Base-by-base conservation (phyloP, 257 asterid genomes). In the Nicotiana paniculata region DNA sequence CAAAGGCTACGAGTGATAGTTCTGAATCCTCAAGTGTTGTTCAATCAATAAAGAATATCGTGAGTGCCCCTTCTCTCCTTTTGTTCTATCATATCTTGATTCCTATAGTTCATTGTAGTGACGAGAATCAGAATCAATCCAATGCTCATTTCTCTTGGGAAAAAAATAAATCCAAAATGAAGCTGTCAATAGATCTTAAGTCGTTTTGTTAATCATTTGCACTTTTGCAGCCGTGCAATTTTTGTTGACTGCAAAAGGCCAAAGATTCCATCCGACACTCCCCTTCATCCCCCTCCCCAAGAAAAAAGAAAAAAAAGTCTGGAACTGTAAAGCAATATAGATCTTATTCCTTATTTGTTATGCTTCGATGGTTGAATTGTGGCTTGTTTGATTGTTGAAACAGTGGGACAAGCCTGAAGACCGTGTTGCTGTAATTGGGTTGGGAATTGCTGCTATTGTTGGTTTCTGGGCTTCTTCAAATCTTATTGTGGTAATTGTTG, bases 321-420 rank as follows among this genome's bases (percentile, higher is more conserved):
- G 37, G 77, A 11, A 13, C 21, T 75, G 17, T 16, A 75, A 51
- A 28, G 63, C 63, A 51, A 1, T 1, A 15, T 75, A 28, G 46
- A 16, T 18, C 61, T 48, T 81, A 15, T 70, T 8, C 48, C 82
- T 61, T 61, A 39, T 51, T 51, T 35, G 39, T 80, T 26, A 5
- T 81, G 54, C 67, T 59, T 64, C 26, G 5, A 61, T 54, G 12
- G 58, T 77, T 68, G 21, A 54, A 65, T 35, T 62, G 55, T 30
- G 26, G 33, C 11, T 80, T 5, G 77, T 59, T 26, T 58, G 17
- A 17, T 75, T 24, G 83, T 88, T 85, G 84, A 77, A 51, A 72
- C 87, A 96, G 99, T 96, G 98, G 99, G 97, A 91, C 58, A 89
- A 90, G 37, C 88, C 99, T 53, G 99, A 96, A 89, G 98, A 96